Evolutionary conservation across 140 eudicot genomes (phyloP).

Genomic region (Stevia rebaudiana): DNA sequence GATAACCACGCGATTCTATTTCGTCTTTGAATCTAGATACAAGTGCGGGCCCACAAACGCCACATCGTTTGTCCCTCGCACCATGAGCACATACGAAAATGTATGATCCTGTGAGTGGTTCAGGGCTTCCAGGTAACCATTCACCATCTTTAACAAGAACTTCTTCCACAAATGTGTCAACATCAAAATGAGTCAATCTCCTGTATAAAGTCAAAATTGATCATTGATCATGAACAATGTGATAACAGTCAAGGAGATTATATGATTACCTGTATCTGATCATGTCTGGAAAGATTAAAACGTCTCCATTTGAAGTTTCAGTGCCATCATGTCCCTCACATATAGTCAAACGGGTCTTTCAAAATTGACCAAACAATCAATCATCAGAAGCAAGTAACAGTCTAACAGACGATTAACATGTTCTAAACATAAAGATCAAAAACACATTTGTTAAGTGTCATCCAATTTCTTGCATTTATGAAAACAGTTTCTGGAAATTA

Average conservation of each 20-base stretch:
- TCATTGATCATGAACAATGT: neutral
- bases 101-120: conserved; percentile 69
- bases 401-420: conserved; percentile 6
- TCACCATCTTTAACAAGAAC: conserved; percentile 92
- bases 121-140: conserved; percentile 96
- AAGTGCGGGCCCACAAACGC: conserved; percentile 81
- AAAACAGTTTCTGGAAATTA: neutral
- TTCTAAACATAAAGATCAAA: neutral
- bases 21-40: conserved; percentile 70
- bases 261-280: conserved; percentile 76
- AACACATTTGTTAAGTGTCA: neutral
- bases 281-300: conserved; percentile 95
- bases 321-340: conserved; percentile 98
- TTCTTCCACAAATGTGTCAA: conserved; percentile 95
- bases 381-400: conserved; percentile 4
- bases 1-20: conserved; percentile 66
- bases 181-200: conserved; percentile 96
- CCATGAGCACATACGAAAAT: conserved; percentile 96
- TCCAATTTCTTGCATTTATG: neutral
- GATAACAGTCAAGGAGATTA: neutral
- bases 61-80: conserved; percentile 77
- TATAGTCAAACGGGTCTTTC: conserved; percentile 84
- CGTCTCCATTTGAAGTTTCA: conserved; percentile 96
- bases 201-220: conserved; percentile 30
- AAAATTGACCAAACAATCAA: neutral